Base-by-base conservation (phyloP, 2,329 filamentous ascomycete genomes). In the Aspergillus sp. region DNA sequence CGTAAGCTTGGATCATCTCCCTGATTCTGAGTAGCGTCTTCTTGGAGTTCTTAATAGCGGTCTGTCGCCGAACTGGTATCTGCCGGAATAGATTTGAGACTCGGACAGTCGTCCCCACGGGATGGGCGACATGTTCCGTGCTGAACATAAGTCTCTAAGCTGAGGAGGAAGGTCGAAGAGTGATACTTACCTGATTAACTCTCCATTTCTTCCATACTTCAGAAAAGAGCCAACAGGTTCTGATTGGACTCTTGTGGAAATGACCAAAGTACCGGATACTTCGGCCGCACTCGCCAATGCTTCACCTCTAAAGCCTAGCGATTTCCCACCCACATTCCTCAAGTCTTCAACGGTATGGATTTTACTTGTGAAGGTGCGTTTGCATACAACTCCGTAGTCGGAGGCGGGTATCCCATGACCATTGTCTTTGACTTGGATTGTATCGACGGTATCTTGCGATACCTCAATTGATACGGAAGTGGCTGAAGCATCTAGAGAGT, bases 361-460 rank as follows among this genome's bases (percentile, higher is more conserved):
- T 73, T 89, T 89, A 74, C 85, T 88, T 0, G 87, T 89, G 64
- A 79, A 87, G 61, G 84, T 79, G 51, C 81, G 79, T 61, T 78
- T 82, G 63, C 85, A 85, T 17, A 86, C 78, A 40, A 84, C 64
- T 2, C 72, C 66, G 43, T 85, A 77, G 68, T 88, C 86, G 39
- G 80, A 78, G 2, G 79, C 72, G 2, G 79, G 72, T 59, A 89
- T 85, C 3, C 87, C 86, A 64, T 82, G 79, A 7, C 87, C 86
- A 69, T 88, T 88, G 70, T 87, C 84, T 55, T 80, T 84, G 45
- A 88, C 80, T 62, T 87, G 84, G 31, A 89, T 82, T n/a, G 80
- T 65, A 65, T 87, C 85, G 52, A 89, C 69, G 0, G 83, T 82
- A 63, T 88, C 87, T 47, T 74, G 66, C 12, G 82, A 79, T 6